Conservation (phyloP, 495 filamentous ascomycete genomes). For the Penicillium flavigenum region DNA sequence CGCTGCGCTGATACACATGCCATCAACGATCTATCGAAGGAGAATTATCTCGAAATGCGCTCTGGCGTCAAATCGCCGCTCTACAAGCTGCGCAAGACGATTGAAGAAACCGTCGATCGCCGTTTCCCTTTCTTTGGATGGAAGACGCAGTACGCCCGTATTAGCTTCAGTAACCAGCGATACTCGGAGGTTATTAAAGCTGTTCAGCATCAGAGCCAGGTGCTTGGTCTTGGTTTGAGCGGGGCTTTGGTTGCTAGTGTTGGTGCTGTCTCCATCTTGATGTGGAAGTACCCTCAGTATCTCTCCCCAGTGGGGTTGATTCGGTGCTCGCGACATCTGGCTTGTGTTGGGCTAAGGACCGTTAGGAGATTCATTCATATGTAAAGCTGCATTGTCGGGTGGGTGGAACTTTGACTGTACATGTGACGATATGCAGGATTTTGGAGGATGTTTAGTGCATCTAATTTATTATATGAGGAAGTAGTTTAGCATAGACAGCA, state of each 20-base stretch:
- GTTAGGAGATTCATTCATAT: slow-evolving; percentile 6
- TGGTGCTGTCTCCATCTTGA: slow-evolving; percentile 30
- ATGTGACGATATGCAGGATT: slow-evolving; percentile 2
- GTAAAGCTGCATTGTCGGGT: neutral
- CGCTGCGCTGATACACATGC: slow-evolving; percentile 76
- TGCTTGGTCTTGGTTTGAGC: slow-evolving; percentile 46
- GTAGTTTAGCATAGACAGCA: neutral
- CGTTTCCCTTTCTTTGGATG: slow-evolving; percentile 76
- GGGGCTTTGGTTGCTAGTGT: slow-evolving; percentile 28
- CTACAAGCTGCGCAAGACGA: slow-evolving; percentile 75
- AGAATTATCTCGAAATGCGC: slow-evolving; percentile 94
- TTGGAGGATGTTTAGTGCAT: neutral
- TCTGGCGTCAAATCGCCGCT: slow-evolving; percentile 69
- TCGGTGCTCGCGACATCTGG: slow-evolving; percentile 12
- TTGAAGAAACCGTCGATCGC: slow-evolving; percentile 82
- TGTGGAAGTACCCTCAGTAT: slow-evolving; percentile 36
- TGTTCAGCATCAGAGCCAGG: slow-evolving; percentile 64
- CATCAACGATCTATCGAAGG: slow-evolving; percentile 88
- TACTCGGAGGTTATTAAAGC: slow-evolving; percentile 78
- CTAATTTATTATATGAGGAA: neutral
- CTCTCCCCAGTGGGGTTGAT: slow-evolving; percentile 17
- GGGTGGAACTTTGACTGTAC: neutral
- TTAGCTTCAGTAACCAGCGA: slow-evolving; percentile 88
- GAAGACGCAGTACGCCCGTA: slow-evolving; percentile 87
- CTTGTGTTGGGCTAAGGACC: slow-evolving; percentile 3